A percentile compares a stretch with the other conserved stretches of the same genome.
Evolutionary conservation across 2,329 filamentous ascomycete genomes (phyloP).

Genomic region (Aureobasidium mangrovei): DNA sequence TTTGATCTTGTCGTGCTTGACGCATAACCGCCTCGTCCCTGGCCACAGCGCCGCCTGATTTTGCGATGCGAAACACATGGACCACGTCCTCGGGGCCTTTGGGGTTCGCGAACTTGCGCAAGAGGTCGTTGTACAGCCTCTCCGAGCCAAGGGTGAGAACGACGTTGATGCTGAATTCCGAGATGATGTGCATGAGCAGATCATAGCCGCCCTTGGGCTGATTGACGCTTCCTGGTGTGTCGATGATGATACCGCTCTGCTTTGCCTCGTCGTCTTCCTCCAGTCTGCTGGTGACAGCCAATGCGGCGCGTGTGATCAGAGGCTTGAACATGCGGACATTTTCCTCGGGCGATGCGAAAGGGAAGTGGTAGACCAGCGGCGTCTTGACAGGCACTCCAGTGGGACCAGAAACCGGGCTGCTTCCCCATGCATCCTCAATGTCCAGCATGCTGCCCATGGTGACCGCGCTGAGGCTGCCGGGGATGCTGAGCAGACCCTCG

Average conservation of each 20-base stretch:
- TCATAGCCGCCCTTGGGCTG: conserved; percentile 61
- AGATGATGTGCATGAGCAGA: conserved; percentile 69
- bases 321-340: conserved; percentile 62
- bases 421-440: conserved; percentile 74
- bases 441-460: conserved; percentile 83
- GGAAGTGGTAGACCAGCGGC: conserved; percentile 84
- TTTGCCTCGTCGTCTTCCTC: conserved; percentile 65
- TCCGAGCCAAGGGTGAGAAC: conserved; percentile 77
- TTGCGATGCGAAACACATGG: conserved; percentile 67
- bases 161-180: conserved; percentile 60
- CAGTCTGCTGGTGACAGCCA: conserved; percentile 68
- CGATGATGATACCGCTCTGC: conserved; percentile 72
- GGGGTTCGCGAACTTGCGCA: conserved; percentile 49
- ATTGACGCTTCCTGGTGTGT: conserved; percentile 64
- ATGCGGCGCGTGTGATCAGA: conserved; percentile 65
- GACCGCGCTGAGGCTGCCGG: conserved; percentile 77
- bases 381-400: conserved; percentile 83
- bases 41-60: conserved; percentile 76
- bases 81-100: conserved; percentile 57
- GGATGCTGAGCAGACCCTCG: conserved; percentile 48
- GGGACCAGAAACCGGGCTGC: conserved; percentile 81
- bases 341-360: conserved; percentile 62
- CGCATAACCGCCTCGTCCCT: conserved; percentile 68
- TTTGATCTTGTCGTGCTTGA: conserved; percentile 61
- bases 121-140: conserved; percentile 64